These are phyloP conservation scores for Stenogyne calaminthoides DNA, from an alignment of 305 asterid genomes.

Conservation along the genomic window DNA sequence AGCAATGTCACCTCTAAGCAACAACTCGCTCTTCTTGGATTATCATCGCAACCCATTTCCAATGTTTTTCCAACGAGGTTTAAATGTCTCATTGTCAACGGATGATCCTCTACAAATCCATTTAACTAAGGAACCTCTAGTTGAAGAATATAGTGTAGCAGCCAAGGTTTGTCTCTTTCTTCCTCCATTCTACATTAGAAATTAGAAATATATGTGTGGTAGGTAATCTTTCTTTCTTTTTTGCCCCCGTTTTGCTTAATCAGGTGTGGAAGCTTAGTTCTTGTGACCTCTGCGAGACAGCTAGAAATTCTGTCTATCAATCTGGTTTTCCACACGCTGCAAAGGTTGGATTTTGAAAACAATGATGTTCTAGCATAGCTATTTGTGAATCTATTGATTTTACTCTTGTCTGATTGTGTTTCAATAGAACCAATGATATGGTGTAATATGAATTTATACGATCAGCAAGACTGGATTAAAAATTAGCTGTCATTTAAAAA, in stretches of 20 bases:
- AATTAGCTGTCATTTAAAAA: neutral
- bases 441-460: neutral
- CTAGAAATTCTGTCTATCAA: constrained; percentile 91
- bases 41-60: constrained; percentile 91
- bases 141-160: constrained; percentile 95
- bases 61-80: constrained; percentile 91
- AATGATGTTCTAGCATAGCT: constrained; percentile 12
- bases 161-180: constrained; percentile 63
- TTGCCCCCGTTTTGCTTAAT: neutral
- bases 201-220: constrained; percentile 21
- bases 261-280: constrained; percentile 98
- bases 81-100: constrained; percentile 81
- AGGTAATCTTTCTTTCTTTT: constrained; percentile 1
- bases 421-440: neutral
- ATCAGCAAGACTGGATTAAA: constrained; percentile 17
- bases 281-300: constrained; percentile 94
- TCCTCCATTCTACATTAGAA: constrained; percentile 22
- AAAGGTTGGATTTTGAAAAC: constrained; percentile 55
- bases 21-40: constrained; percentile 92
- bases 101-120: constrained; percentile 97
- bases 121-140: constrained; percentile 90
- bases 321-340: constrained; percentile 85
- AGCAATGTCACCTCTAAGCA: constrained; percentile 97
- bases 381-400: neutral
- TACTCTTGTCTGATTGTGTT: constrained; percentile 1